phyloP scores from a whole-genome alignment of 805 yeast genomes.

The Saturnispora ahearnii region DNA sequence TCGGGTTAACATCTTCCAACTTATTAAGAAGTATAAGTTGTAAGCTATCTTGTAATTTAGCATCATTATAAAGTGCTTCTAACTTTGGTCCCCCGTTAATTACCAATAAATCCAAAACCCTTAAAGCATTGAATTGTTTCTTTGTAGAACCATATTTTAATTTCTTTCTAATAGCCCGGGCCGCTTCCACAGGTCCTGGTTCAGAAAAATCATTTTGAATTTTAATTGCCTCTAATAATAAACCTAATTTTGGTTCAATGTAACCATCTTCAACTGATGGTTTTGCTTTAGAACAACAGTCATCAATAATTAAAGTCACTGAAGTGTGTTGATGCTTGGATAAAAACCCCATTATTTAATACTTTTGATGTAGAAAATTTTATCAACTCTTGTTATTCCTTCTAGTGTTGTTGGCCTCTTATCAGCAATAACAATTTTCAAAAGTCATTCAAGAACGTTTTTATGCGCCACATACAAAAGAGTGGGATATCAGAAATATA shows the following conservation, averaged over 20 bases:
- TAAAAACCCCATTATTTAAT: constrained; percentile 39
- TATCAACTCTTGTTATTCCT: background rate
- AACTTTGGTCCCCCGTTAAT: constrained; percentile 40
- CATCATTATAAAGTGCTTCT: constrained; percentile 54
- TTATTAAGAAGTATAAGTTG: constrained; percentile 36
- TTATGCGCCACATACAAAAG: background rate
- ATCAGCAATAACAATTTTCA: background rate
- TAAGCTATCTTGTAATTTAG: constrained; percentile 56
- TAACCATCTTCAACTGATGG: constrained; percentile 30
- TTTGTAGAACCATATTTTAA: constrained; percentile 69
- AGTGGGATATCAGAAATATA: background rate
- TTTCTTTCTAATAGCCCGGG: constrained; percentile 81
- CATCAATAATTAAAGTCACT: constrained; percentile 55
- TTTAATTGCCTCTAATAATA: constrained; percentile 46
- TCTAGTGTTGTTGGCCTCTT: background rate
- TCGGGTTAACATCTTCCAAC: constrained; percentile 25
- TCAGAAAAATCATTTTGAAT: constrained; percentile 23
- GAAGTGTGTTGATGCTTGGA: constrained; percentile 61
- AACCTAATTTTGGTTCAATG: constrained; percentile 40
- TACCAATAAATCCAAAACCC: constrained; percentile 48
- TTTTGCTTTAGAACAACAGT: constrained; percentile 36
- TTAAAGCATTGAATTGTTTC: constrained; percentile 60
- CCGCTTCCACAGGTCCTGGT: constrained; percentile 63
- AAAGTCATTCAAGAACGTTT: background rate
- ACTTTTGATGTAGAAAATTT: too few relatives aligned